Evolutionary conservation across 2,329 filamentous ascomycete genomes (phyloP), one percentile per base, ranked within the genome.

Genomic region (Colletotrichum paranaense): DNA sequence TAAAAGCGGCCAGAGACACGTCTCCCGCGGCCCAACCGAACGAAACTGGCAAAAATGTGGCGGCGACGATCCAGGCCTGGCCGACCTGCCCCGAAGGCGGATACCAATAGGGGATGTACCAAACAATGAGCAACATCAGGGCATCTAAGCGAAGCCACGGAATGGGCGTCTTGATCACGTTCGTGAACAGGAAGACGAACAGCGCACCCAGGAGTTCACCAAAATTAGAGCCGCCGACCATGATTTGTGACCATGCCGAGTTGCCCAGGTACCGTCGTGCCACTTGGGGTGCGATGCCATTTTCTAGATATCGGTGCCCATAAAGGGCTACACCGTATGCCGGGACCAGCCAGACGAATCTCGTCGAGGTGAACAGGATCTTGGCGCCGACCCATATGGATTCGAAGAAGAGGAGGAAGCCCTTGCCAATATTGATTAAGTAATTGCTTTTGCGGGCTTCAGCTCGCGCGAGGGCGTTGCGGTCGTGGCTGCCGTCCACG

Each of bases 11-110:
- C 0, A 88, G 82, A 4, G 85, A 87, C 16, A 88, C 86, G 67
- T 88, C 86, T 16, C 86, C 86, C 4, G 86, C 86, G 0, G 86
- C 86, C 86, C 86, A 88, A 24, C 86, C 86, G 63, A 87, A 86
- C 3, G 82, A 84, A 62, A 86, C 81, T 2, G 86, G 86, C 26
- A 86, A 78, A 70, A 88, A 86, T 83, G 70, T 69, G 4, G 66
- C 70, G 8, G 70, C 66, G 11, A 65, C 66, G 22, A 73, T 35
- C 70, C 70, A 88, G 5, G 86, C 86, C 72, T 86, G 82, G 1
- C 78, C 76, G 11, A 86, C 84, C 5, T 86, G 77, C 52, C 80
- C 80, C 3, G 74, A 62, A 0, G 81, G 81, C 1, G 86, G 85
- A 53, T 81, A 77, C 85, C 85, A 88, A 76, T 79, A 87, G 1